phyloP scores from a whole-genome alignment of 1,284 basidiomycete species.

The Marasmius oreades region DNA sequence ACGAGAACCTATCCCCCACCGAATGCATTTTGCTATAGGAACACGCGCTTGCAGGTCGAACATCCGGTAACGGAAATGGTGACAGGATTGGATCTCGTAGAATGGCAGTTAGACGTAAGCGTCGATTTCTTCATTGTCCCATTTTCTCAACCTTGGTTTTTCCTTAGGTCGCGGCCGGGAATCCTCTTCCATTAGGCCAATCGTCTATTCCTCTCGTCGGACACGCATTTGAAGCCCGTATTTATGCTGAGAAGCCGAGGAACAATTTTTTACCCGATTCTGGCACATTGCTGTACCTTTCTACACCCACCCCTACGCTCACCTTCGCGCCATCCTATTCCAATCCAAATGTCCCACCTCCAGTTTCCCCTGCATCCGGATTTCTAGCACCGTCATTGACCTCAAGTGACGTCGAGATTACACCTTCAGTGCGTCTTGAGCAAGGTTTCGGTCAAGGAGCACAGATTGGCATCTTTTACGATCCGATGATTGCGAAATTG shows the following conservation, averaged over 20 bases:
- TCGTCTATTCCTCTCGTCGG: conserved; percentile 79
- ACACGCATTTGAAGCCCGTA: conserved; percentile 94
- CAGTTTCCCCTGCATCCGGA: conserved; percentile 20
- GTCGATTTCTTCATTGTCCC: neutral
- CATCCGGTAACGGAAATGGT: conserved; percentile 97
- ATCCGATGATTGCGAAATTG: conserved; percentile 94
- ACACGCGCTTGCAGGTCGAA: conserved; percentile 90
- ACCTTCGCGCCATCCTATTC: conserved; percentile 48
- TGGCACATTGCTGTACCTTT: conserved; percentile 77
- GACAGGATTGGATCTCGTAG: conserved; percentile 87
- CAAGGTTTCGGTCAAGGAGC: conserved; percentile 86
- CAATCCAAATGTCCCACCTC: conserved; percentile 23
- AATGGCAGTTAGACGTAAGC: conserved; percentile 86
- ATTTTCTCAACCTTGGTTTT: neutral
- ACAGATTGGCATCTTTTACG: conserved; percentile 90
- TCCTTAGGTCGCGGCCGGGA: conserved; percentile 81
- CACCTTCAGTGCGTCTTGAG: conserved; percentile 80
- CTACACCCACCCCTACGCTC: conserved; percentile 68
- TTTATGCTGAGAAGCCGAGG: conserved; percentile 94
- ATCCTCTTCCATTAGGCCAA: conserved; percentile 78
- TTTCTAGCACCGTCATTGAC: conserved; percentile 33
- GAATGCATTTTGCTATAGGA: conserved; percentile 46
- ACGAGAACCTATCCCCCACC: conserved; percentile 1
- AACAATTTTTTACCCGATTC: conserved; percentile 93
- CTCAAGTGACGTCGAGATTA: conserved; percentile 36